Evolutionary conservation across 78 protist genomes (phyloP).

Genomic region (Dictyostelium firmibasis): DNA sequence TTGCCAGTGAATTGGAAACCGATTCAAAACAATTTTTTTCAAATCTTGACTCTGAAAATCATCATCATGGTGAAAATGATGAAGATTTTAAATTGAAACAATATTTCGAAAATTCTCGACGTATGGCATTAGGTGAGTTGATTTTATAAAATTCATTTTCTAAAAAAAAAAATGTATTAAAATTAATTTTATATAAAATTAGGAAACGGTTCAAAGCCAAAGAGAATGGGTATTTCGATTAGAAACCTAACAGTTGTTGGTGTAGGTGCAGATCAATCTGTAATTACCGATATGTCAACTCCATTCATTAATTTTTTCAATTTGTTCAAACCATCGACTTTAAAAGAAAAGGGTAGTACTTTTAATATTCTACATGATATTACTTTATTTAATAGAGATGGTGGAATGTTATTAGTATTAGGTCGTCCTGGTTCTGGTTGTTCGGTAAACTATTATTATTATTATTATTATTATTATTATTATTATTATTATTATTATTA

Average conservation of each 20-base stretch:
- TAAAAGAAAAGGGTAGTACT: background rate
- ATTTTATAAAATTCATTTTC: too few relatives aligned
- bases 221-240: conserved; percentile 46
- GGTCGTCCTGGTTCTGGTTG: conserved; percentile 40
- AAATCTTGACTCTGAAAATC: background rate
- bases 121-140: conserved; percentile 32
- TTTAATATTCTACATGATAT: conserved; percentile 73
- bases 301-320: background rate
- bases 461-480: too few relatives aligned
- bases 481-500: too few relatives aligned
- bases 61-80: background rate
- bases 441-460: background rate
- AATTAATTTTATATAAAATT: background rate
- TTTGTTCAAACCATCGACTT: conserved; percentile 8
- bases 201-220: conserved; percentile 28
- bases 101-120: conserved; percentile 70
- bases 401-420: conserved; percentile 77
- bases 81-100: conserved; percentile 57
- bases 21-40: background rate
- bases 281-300: conserved; percentile 16
- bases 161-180: too few relatives aligned
- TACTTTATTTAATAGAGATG: conserved; percentile 53
- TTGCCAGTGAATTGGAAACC: background rate
- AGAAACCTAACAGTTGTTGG: conserved; percentile 45
- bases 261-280: conserved; percentile 21